A percentile compares a stretch with the other conserved stretches of the same genome.
phyloP scores from a whole-genome alignment of 129 eudicot species.

The Centaurea solstitialis region DNA sequence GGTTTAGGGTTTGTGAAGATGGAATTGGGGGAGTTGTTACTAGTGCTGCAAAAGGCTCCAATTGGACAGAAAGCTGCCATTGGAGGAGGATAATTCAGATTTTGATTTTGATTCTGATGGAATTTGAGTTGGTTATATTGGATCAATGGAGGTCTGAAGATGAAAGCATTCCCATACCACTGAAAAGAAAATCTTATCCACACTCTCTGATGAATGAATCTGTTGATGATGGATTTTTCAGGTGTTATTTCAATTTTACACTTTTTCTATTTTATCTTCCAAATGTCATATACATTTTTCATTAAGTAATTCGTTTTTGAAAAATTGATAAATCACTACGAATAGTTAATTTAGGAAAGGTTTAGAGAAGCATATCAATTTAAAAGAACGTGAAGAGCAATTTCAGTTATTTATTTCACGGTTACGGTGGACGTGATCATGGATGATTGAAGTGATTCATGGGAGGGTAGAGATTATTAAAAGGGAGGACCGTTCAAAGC shows the following conservation, averaged over 20 bases:
- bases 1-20: constrained; percentile 35
- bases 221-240: not conserved
- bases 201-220: not conserved
- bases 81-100: not conserved
- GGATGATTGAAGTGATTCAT: no score
- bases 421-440: no score
- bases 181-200: constrained; percentile 14
- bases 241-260: not conserved
- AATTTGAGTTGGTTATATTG: not conserved
- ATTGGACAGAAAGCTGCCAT: constrained; percentile 34
- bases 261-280: not conserved
- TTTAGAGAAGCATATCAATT: no score
- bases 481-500: no score
- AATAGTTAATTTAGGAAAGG: no score
- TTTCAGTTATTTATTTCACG: no score
- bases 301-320: no score
- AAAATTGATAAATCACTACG: no score
- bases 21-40: constrained; percentile 19
- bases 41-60: constrained; percentile 24
- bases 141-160: constrained; percentile 4
- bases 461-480: no score
- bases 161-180: constrained; percentile 15
- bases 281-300: no score
- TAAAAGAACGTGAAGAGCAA: no score
- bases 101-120: not conserved